Percentiles rank a stretch among this genome's conserved stretches.
These are phyloP conservation scores for Ophiostoma fasciatum DNA, from an alignment of 2,329 filamentous ascomycete genomes.

Conservation along the genomic window DNA sequence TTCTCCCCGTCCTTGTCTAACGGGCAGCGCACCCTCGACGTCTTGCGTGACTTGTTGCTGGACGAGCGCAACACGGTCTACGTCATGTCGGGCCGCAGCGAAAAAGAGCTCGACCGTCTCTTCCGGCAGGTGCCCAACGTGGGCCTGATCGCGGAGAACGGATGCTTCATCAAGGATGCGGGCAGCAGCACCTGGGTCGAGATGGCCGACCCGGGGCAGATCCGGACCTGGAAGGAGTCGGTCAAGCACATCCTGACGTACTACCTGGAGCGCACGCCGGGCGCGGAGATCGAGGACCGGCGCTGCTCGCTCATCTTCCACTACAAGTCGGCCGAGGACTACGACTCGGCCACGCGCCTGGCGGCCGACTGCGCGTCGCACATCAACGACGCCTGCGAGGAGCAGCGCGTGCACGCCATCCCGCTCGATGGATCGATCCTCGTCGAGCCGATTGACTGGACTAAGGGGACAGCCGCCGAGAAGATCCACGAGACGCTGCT, in stretches of 20 bases:
- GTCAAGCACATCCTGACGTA: slow-evolving; percentile 75
- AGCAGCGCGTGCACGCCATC: slow-evolving; percentile 70
- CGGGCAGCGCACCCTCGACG: slow-evolving; percentile 60
- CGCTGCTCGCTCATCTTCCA: slow-evolving; percentile 86
- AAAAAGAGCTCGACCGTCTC: slow-evolving; percentile 73
- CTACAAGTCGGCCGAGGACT: slow-evolving; percentile 70
- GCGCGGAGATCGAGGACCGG: slow-evolving; percentile 78
- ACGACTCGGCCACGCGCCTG: slow-evolving; percentile 57
- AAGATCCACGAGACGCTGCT: slow-evolving; percentile 51
- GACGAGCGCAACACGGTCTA: slow-evolving; percentile 79
- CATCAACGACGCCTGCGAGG: slow-evolving; percentile 85
- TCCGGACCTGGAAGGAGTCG: slow-evolving; percentile 66
- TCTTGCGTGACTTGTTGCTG: slow-evolving; percentile 64
- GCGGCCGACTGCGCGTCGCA: slow-evolving; percentile 85
- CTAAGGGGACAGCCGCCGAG: slow-evolving; percentile 70
- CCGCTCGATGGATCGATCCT: slow-evolving; percentile 66
- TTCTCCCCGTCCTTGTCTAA: background rate
- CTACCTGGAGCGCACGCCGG: slow-evolving; percentile 79
- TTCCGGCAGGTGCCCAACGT: slow-evolving; percentile 74
- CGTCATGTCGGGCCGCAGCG: slow-evolving; percentile 80
- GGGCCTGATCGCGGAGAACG: slow-evolving; percentile 88
- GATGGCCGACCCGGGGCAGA: slow-evolving; percentile 57
- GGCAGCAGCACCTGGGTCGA: slow-evolving; percentile 58
- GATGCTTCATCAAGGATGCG: slow-evolving; percentile 70
- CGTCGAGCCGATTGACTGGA: slow-evolving; percentile 75